Base-by-base conservation (phyloP, 768 basidiomycete genomes). In the Boletus rubropictus region DNA sequence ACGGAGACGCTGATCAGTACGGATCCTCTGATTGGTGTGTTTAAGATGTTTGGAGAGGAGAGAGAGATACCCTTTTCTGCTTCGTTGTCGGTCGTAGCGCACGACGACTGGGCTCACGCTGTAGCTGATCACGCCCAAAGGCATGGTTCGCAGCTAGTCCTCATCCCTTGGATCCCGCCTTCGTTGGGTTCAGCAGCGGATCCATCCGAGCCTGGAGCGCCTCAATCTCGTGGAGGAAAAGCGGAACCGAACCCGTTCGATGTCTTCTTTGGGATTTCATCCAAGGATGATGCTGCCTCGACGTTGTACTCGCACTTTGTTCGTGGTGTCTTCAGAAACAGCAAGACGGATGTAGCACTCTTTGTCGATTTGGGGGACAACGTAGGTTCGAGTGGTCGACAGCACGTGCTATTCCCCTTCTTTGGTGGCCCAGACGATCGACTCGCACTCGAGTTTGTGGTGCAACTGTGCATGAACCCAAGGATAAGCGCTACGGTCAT, bases 381-480 rank as follows among this genome's bases (percentile, higher is more conserved):
- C 15, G 40, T 53, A 5, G 61, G 65, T 4, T 54, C 63, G 8
- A 62, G 50, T 7, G 63, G 63, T 11, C 42, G 40, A 3, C 73
- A 84, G 50, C 88, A 89, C 53, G 59, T 97, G 24, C 81, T 94
- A 63, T 61, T 93, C 34, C 89, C 94, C 0, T 97, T 95, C 79
- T 87, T 91, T 62, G 95, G 95, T 31, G 95, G 95, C 0, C 83
- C 90, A 0, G 95, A 99, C 62, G 95, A 97, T 62, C 81, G 96
- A 1, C 73, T 91, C 18, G 89, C 90, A 0, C 69, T 98, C 22
- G 69, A 77, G 25, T 81, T 98, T 57, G 79, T 90, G 4, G 79
- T 89, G 28, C 94, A 97, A 63, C 60, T 87, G 24, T 87, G 92
- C 46, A 65, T 67, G 27, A 83, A 85, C 51, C 62, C 77, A 0